Conservation (phyloP, 352 stramenopile species). For the Pythium catenulatum region DNA sequence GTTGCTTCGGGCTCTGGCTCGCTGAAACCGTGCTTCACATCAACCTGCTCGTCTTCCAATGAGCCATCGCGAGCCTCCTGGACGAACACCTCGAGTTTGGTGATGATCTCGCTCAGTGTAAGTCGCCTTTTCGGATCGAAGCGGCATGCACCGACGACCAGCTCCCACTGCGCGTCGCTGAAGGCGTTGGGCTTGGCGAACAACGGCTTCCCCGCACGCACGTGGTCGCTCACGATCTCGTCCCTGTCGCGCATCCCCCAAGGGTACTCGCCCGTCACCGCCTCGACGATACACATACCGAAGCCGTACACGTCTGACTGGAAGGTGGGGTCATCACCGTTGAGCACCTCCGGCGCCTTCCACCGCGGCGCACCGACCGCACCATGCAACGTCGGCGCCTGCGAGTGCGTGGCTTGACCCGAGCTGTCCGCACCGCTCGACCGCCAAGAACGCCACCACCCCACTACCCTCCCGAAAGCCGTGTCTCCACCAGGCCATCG, state of each 20-base stretch:
- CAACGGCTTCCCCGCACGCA: neutral
- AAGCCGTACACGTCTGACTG: slow-evolving; percentile 65
- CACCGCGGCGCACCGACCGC: slow-evolving; percentile 28
- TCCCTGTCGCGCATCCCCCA: neutral
- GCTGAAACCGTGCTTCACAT: too few species aligned
- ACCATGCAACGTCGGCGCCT: too few species aligned
- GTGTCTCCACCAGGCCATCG: neutral
- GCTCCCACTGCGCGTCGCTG: neutral
- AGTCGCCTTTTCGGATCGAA: neutral
- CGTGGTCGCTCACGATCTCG: neutral
- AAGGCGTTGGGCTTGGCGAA: neutral
- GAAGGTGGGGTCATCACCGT: slow-evolving; percentile 4
- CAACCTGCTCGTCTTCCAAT: too few species aligned
- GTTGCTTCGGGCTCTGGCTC: too few species aligned
- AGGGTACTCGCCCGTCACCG: slow-evolving; percentile 21
- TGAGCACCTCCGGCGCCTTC: slow-evolving; percentile 57
- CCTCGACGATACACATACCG: slow-evolving; percentile 65
- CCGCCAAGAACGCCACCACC: too few species aligned
- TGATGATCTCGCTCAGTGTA: neutral
- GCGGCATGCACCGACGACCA: neutral
- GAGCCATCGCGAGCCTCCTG: neutral
- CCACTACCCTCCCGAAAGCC: too few species aligned
- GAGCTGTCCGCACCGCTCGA: too few species aligned
- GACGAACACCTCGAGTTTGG: neutral
- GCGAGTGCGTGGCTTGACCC: too few species aligned